Percentiles rank a stretch among this genome's conserved stretches.
Evolutionary conservation across 129 eudicot genomes (phyloP).

Genomic region (Arctium minus): DNA sequence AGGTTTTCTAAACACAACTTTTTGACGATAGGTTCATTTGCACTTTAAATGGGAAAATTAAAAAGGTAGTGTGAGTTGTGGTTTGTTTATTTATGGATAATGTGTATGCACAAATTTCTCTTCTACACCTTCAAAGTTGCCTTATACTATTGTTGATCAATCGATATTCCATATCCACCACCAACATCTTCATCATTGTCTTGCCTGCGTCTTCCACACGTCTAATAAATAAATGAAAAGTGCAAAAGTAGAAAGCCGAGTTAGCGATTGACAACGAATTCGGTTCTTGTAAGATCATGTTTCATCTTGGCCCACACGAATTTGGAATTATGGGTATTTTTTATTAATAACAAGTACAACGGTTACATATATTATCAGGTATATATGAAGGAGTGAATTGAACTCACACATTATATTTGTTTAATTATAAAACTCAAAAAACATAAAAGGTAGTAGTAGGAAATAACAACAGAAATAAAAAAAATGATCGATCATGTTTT

Average conservation of each 20-base stretch:
- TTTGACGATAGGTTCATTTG: neutral
- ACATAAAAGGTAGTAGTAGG: no score
- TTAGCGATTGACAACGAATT: neutral
- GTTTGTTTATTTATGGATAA: conserved; percentile 9
- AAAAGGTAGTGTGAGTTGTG: neutral
- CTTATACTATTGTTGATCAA: neutral
- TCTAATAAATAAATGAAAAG: neutral
- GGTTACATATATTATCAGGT: no score
- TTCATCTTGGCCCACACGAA: neutral
- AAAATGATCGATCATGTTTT: no score
- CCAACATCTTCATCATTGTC: conserved; percentile 2
- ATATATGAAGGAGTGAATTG: no score
- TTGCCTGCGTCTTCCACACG: neutral
- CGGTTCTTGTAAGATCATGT: neutral
- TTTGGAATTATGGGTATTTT: no score
- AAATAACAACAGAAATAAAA: no score
- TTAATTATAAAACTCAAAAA: no score
- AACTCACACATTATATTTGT: no score
- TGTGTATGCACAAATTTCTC: conserved; percentile 7
- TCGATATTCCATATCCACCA: neutral
- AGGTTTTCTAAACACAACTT: neutral
- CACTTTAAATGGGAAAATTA: neutral
- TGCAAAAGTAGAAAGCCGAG: neutral
- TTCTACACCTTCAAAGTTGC: conserved; percentile 14
- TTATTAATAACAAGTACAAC: no score